Evolutionary conservation across 331 rosid species (phyloP), one percentile per base, ranked within the genome.

Genomic region (Pyracantha coccinea): DNA sequence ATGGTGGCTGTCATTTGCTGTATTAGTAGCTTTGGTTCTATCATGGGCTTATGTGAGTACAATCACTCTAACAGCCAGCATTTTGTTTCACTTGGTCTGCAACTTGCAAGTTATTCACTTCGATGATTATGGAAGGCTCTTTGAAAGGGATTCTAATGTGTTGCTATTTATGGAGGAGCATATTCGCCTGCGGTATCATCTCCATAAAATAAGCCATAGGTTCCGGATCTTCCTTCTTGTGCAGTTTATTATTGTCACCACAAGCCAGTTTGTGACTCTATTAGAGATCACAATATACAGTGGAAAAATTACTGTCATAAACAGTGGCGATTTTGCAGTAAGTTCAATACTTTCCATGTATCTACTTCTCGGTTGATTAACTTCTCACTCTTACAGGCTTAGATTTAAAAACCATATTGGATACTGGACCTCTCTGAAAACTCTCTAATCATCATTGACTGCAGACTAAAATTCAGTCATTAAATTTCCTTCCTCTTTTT

Each of bases 261-360:
- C 85, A 35, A 90, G 93, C 81, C 96, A 89, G 69, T 81, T 79
- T 72, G 85, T 89, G 75, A 85, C 97, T 29, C 87, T 92, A 54
- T 69, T 89, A 68, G 90, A 85, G 78, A 68, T 73, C 80, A 89
- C 96, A 6, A 80, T 80, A 68, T 88, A 88, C 68, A 47, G 85
- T 45, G 89, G 88, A 50, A 41, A 64, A 35, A 80, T 92, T 74
- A 89, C 90, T 41, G 64, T 88, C 19, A 24, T 81, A 23, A 89
- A 90, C 52, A 89, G 96, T 8, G 97, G 97, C 9, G 96, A 92
- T 74, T 92, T 92, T 83, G 97, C 97, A 17, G 97, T 92, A 85
- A 82, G 96, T 82, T 81, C 28, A 33, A 14, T 68, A 38, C 16
- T 74, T 53, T 76, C 76, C 54, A 15, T 71, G 52, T 58, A 6